Conservation (phyloP, 768 basidiomycete species). For the Rubroboletus pulcherrimus region DNA sequence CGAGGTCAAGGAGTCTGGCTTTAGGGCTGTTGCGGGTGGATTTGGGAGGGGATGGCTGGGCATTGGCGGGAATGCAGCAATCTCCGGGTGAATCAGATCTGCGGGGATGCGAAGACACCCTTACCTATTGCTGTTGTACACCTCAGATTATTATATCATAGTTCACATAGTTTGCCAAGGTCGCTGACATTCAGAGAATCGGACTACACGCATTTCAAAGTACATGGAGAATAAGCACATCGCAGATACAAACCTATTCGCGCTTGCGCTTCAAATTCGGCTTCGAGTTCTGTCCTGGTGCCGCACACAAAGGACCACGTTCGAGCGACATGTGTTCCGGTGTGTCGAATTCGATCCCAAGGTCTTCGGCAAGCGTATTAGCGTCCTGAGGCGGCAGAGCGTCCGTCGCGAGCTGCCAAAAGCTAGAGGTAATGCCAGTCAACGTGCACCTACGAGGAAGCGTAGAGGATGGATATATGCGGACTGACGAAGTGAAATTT, state of each 20-base stretch:
- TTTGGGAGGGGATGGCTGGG: conserved; percentile 64
- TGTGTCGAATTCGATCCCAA: conserved; percentile 79
- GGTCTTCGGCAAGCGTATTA: conserved; percentile 62
- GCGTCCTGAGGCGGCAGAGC: conserved; percentile 64
- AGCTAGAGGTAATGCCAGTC: conserved; percentile 39
- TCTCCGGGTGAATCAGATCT: conserved; percentile 1
- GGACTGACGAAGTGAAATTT: conserved; percentile 46
- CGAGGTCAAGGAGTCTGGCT: conserved; percentile 69
- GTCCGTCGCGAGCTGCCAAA: conserved; percentile 74
- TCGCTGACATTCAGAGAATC: background rate
- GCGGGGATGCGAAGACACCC: background rate
- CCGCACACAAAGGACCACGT: conserved; percentile 52
- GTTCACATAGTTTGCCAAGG: background rate
- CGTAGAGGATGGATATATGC: background rate
- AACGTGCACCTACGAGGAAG: background rate
- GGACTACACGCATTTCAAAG: background rate
- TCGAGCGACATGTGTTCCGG: conserved; percentile 67
- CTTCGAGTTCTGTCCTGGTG: conserved; percentile 24
- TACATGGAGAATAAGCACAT: background rate
- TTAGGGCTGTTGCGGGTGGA: conserved; percentile 64
- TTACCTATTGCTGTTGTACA: background rate
- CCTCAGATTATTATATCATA: background rate
- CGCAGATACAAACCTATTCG: conserved; percentile 9
- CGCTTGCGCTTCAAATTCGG: conserved; percentile 54
- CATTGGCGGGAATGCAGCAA: background rate